Conservation (phyloP, 2,329 filamentous ascomycete genomes). For the Blumeria graminis region DNA sequence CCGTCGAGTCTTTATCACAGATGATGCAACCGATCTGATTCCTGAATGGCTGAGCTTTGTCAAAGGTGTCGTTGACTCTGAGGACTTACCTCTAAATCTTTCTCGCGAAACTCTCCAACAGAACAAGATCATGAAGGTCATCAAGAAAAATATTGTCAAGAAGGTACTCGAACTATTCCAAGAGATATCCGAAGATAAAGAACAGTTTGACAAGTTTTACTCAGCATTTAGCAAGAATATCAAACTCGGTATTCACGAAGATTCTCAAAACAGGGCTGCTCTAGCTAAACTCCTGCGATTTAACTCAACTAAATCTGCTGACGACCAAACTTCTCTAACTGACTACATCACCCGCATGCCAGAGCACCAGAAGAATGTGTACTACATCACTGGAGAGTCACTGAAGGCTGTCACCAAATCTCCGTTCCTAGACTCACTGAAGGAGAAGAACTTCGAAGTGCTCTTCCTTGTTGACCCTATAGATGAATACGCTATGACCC, state of each 20-base stretch:
- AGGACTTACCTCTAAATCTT: constrained; percentile 97
- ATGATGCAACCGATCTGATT: constrained; percentile 96
- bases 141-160: constrained; percentile 99
- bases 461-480: constrained; percentile 98
- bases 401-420: constrained; percentile 96
- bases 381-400: constrained; percentile 99
- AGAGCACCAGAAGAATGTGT: constrained; percentile 99
- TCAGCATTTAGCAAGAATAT: constrained; percentile 98
- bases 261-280: constrained; percentile 78
- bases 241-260: constrained; percentile 99
- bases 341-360: constrained; percentile 99
- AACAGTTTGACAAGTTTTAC: constrained; percentile 99
- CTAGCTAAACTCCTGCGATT: constrained; percentile 98
- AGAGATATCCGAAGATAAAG: constrained; percentile 97
- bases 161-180: constrained; percentile 99
- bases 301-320: constrained; percentile 96
- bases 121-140: constrained; percentile 99
- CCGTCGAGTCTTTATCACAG: constrained; percentile 98
- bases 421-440: constrained; percentile 94
- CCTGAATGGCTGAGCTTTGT: constrained; percentile 98
- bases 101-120: constrained; percentile 99
- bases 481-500: constrained; percentile 19
- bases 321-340: constrained; percentile 77
- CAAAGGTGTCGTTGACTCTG: constrained; percentile 99
- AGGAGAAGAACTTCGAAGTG: constrained; percentile 95